Base-by-base conservation (phyloP, 2,329 filamentous ascomycete species). In the Pyrenochaeta sp. region DNA sequence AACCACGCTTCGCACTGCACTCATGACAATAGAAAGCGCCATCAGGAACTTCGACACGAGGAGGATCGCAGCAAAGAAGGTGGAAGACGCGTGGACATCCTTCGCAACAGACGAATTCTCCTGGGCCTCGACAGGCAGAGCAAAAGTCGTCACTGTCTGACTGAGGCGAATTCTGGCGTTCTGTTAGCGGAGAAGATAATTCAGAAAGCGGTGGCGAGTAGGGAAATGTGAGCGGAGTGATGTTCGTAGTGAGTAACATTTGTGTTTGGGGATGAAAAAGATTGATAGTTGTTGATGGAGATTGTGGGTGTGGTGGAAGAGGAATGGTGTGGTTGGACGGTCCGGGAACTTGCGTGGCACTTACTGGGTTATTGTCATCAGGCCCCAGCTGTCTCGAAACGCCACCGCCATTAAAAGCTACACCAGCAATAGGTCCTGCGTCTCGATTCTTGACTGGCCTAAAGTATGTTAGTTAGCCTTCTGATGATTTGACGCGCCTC, bases 61-160 rank as follows among this genome's bases (percentile, higher is more conserved):
- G 87, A 50, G 93, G 91, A 70, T 95, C 88, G 56, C 94, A 84
- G 69, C 94, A 97, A 47, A 83, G 81, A 68, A 94, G 90, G 72
- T 97, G 94, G 73, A 95, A 96, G 5, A 92, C 90, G 56, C 90
- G 85, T 48, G 87, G 83, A 74, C 94, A 99, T 51, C 88, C 89
- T 74, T 97, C 94, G 72, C 94, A 99, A 74, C 92, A 96, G 55
- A 97, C 81, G 52, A 99, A 82, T 58, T 90, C 85, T 44, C 93
- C 93, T 56, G 84, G 88, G 53, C 88, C 88, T 63, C 87, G 84
- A 74, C 94, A 99, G 31, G 90, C 85, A 50, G 87, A 87, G 76
- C 93, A 99, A 65, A 88, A 87, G 70, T 97, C 93, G 69, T 94
- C 90, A 71, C 96, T 96, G 51, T 96, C 68, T 28, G 67, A 67